Evolutionary conservation across 2,329 filamentous ascomycete species (phyloP), one percentile per base, ranked within the genome.

Genomic region (Paraphaeosphaeria sporulosa): DNA sequence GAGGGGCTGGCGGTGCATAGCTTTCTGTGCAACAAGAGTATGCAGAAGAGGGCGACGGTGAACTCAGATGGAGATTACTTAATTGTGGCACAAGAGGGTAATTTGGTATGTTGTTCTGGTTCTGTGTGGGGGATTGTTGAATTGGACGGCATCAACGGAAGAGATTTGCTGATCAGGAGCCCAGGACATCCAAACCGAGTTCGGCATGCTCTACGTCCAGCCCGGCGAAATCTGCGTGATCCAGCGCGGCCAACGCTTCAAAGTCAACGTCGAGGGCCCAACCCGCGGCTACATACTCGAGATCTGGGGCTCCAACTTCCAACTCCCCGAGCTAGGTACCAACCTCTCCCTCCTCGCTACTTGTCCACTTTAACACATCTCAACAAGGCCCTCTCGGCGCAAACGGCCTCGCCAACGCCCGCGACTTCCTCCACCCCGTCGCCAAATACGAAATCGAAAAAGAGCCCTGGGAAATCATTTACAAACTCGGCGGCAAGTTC

Each of bases 161-260:
- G 36, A 40, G 38, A n/a, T 19, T 21, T 27, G 51, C 51, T 54
- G 25, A 54, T 34, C 7, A 32, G 32, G 51, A 2, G n/a, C 10
- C 2, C 10, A 55, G 52, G 90, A 94, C 70, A 90, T 94, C 63
- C 86, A 89, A 69, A 94, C 91, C 1, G 91, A 94, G 76, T 82
- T 94, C 50, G 92, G 91, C 48, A 86, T 85, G 71, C 80, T 94
- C 6, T 84, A 92, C 46, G 87, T 94, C n/a, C 85, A 91, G 56
- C 90, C 90, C 1, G 89, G 90, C 75, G 91, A 94, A 76, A 92
- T 94, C 48, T 87, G 85, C 64, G 88, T 94, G 1, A 89, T 94
- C 54, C 91, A 90, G 1, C 84, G 91, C 43, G 90, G 91, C 30
- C 83, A 93, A 67, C 85, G 90, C 25, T 93, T 92, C 79, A 88